These are phyloP conservation scores for Arbutus unedo DNA, from an alignment of 148 eudicot species.

Conservation along the genomic window DNA sequence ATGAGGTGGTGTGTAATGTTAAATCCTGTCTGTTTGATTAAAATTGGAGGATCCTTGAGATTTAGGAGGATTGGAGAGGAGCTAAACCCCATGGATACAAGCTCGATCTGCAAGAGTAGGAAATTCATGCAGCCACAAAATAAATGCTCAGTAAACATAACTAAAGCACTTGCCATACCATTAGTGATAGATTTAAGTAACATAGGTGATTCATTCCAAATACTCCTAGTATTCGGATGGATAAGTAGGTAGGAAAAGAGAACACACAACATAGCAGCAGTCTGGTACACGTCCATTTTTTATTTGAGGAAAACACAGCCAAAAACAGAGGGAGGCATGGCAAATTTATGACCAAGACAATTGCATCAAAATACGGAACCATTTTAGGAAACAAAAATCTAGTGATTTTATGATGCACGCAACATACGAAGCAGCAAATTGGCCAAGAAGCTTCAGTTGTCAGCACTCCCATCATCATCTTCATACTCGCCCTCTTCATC, in stretches of 20 bases:
- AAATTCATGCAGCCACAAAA: neutral
- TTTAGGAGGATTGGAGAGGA: too few species aligned
- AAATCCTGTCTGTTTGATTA: too few species aligned
- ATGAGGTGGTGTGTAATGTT: too few species aligned
- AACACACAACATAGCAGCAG: neutral
- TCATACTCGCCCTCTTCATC: conserved; percentile 17
- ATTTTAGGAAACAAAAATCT: neutral
- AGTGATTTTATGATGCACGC: neutral
- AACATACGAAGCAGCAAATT: conserved; percentile 1
- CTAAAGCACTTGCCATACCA: neutral
- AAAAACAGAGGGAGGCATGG: neutral
- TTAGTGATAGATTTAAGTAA: neutral
- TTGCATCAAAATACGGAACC: neutral
- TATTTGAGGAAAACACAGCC: neutral
- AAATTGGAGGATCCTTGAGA: too few species aligned
- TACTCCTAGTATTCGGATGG: neutral
- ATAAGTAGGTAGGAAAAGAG: neutral
- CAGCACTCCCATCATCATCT: conserved; percentile 12
- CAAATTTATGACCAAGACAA: neutral
- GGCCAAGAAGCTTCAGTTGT: neutral
- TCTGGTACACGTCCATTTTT: neutral
- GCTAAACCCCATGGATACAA: neutral
- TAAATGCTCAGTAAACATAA: neutral
- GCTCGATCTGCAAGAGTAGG: neutral
- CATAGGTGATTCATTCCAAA: neutral